phyloP scores from a whole-genome alignment of 805 yeast genomes.

The Ogataea nitratoaversa region DNA sequence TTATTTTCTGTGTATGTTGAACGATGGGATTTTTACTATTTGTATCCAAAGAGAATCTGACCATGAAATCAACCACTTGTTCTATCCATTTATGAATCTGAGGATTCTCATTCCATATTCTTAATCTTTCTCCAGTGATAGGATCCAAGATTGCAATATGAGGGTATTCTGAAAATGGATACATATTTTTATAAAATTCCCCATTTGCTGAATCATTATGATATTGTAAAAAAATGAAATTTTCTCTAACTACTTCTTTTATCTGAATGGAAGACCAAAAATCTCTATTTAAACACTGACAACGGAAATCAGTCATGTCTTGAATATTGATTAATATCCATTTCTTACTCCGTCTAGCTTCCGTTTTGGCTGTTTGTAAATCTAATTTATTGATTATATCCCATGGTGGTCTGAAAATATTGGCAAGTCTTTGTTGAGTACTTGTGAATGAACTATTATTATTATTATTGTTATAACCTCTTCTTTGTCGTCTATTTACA shows the following conservation, averaged over 20 bases:
- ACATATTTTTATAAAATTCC: slow-evolving; percentile 62
- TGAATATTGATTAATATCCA: slow-evolving; percentile 91
- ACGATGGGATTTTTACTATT: slow-evolving; percentile 63
- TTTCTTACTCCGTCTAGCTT: slow-evolving; percentile 60
- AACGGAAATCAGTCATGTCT: slow-evolving; percentile 76
- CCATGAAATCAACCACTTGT: slow-evolving; percentile 68
- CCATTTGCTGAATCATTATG: slow-evolving; percentile 77
- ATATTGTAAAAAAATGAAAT: slow-evolving; percentile 83
- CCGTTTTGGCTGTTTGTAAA: slow-evolving; percentile 67
- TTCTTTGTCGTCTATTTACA: slow-evolving; percentile 23
- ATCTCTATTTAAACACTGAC: slow-evolving; percentile 89
- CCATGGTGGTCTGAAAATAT: slow-evolving; percentile 88
- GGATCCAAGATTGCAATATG: slow-evolving; percentile 93
- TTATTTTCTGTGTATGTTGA: slow-evolving; percentile 53
- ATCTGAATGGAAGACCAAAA: slow-evolving; percentile 76
- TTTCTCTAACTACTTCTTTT: slow-evolving; percentile 56
- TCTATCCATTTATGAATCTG: slow-evolving; percentile 53
- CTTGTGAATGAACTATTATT: slow-evolving; percentile 28
- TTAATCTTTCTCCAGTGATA: slow-evolving; percentile 86
- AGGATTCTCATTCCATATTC: slow-evolving; percentile 73
- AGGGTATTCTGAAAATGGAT: slow-evolving; percentile 69
- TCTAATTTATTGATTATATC: slow-evolving; percentile 69
- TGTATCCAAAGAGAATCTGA: slow-evolving; percentile 59
- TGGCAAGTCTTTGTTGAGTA: slow-evolving; percentile 68
- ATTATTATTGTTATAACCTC: slow-evolving; percentile 28